Conservation (phyloP, 2,329 filamentous ascomycete species). For the Alternaria triticina region DNA sequence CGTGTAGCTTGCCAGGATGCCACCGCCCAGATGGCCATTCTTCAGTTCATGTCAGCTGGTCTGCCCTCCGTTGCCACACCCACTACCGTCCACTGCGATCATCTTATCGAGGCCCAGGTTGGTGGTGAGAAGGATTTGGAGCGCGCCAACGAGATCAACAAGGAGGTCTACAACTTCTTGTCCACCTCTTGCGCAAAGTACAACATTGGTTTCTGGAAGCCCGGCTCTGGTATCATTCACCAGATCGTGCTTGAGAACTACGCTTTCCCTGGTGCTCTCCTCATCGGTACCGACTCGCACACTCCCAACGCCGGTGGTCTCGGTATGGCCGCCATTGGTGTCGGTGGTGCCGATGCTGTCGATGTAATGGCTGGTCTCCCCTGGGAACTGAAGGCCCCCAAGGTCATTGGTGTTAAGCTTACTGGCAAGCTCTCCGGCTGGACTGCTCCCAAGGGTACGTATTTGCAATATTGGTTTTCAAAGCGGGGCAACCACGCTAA, state of each 20-base stretch:
- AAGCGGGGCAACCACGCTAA: constrained; percentile 17
- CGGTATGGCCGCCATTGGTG: constrained; percentile 92
- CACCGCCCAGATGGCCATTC: constrained; percentile 98
- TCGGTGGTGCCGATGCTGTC: constrained; percentile 96
- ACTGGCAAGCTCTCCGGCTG: constrained; percentile 89
- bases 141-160: constrained; percentile 91
- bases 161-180: constrained; percentile 99
- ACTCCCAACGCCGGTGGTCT: constrained; percentile 97
- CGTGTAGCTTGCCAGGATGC: constrained; percentile 99
- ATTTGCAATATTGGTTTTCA: constrained; percentile 5
- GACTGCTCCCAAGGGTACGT: constrained; percentile 87
- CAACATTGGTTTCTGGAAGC: constrained; percentile 99
- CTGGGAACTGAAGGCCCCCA: constrained; percentile 98
- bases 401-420: constrained; percentile 94
- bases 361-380: constrained; percentile 97
- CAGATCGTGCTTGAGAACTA: constrained; percentile 99
- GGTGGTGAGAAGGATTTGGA: constrained; percentile 93
- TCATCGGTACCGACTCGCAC: constrained; percentile 98
- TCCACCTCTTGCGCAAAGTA: constrained; percentile 95
- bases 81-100: constrained; percentile 96
- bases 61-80: constrained; percentile 96
- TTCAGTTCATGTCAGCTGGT: constrained; percentile 99
- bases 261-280: constrained; percentile 95
- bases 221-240: constrained; percentile 98
- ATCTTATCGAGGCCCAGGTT: constrained; percentile 97